Percentiles rank a stretch among this genome's conserved stretches.
Conservation (phyloP, 179 eudicot genomes). For the Sideroxylon spinosum region DNA sequence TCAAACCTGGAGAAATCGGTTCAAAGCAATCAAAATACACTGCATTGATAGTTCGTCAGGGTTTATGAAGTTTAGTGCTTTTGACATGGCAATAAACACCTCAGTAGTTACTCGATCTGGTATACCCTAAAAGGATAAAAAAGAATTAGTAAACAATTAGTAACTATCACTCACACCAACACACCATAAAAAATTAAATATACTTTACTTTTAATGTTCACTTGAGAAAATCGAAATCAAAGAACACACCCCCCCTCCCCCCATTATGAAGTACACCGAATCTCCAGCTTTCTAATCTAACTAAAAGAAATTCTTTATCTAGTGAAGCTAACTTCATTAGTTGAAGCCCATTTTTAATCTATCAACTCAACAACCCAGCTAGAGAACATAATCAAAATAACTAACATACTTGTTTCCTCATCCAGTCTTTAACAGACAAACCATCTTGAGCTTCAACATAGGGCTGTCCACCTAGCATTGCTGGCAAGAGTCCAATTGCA, state of each 20-base stretch:
- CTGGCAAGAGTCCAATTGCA: conserved; percentile 97
- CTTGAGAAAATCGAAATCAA: background rate
- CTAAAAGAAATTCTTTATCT: background rate
- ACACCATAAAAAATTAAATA: too few relatives aligned
- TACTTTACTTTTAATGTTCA: background rate
- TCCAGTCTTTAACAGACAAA: conserved; percentile 90
- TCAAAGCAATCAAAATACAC: conserved; percentile 94
- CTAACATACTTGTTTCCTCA: conserved; percentile 81
- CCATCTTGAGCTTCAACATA: conserved; percentile 99
- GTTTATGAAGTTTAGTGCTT: conserved; percentile 94
- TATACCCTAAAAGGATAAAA: conserved; percentile 52
- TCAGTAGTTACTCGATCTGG: conserved; percentile 96
- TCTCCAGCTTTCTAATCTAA: background rate
- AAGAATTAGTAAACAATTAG: conserved; percentile 12
- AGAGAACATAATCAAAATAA: conserved; percentile 7
- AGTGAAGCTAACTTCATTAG: conserved; percentile 8
- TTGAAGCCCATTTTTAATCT: conserved; percentile 11
- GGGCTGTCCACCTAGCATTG: conserved; percentile 86
- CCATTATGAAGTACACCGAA: background rate
- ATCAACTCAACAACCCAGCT: conserved; percentile 5
- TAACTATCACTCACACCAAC: background rate
- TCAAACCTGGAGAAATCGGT: conserved; percentile 89
- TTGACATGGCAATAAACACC: conserved; percentile 99
- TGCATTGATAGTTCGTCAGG: conserved; percentile 99
- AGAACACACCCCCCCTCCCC: too few relatives aligned